Base-by-base conservation (phyloP, 139 green algal species). In the Chlorella vulgaris region DNA sequence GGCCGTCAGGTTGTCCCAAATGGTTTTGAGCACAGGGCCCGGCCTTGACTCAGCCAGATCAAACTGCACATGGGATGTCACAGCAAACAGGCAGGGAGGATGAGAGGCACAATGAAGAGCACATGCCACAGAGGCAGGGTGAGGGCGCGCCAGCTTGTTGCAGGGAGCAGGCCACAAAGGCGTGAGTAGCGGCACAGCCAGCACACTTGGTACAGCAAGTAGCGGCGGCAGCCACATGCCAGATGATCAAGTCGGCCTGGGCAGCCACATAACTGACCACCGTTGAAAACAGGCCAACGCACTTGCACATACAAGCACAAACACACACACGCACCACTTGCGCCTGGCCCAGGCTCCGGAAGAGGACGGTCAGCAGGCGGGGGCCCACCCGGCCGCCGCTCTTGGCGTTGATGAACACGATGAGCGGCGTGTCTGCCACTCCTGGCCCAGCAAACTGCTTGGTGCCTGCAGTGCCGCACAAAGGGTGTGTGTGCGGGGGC, bases 361-460 rank as follows among this genome's bases (percentile, higher is more conserved):
- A 90, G 13, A 97, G 90, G 36, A 83, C 81, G n/a, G 86, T 69
- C 18, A 89, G 85, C 38, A 98, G 85, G 40, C 87, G 65, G 4
- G 91, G 76, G 2, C 94, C 94, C 21, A 87, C 89, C 0, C 84
- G 89, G 7, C 94, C 93, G 21, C 94, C 94, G 7, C 89, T 93
- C 19, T 88, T 83, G 1, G 91, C 91, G 63, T 97, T 97, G 81
- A 97, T 92, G 69, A 97, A 97, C 26, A 90, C 91, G n/a, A 97
- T 90, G 4, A 97, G 81, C 0, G 94, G 93, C 0, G 86, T 88
- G 38, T 91, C 87, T 6, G 90, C 65, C 51, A 84, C 38, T 2
- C 83, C 68, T 1, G 80, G 74, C 0, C 53, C 74, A 21, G 80
- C 62, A 29, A 81, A 87, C 21, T 61, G 65, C 47, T 91, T 91